Evolutionary conservation across 2,329 filamentous ascomycete species (phyloP).

Genomic region (Fusarium anthophilum): DNA sequence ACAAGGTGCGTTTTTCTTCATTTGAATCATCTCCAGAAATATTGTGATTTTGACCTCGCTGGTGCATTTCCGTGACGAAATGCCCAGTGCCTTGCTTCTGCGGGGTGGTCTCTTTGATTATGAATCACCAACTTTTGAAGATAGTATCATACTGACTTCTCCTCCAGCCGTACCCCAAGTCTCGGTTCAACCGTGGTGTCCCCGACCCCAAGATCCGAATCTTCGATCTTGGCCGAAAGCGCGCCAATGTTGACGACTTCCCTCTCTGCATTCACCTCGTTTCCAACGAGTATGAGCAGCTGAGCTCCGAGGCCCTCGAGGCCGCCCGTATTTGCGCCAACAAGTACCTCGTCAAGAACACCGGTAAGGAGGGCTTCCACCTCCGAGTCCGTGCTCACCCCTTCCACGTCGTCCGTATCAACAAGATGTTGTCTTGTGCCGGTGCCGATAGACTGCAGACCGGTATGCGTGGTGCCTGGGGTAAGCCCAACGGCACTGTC

Average conservation of each 20-base stretch:
- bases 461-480: constrained; percentile 99
- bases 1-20: constrained; percentile 79
- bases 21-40: constrained; percentile 16
- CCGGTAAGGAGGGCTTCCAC: constrained; percentile 79
- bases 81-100: neutral
- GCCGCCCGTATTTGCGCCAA: constrained; percentile 99
- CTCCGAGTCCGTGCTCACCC: constrained; percentile 89
- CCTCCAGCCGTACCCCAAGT: constrained; percentile 93
- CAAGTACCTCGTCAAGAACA: constrained; percentile 86
- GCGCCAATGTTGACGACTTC: constrained; percentile 99
- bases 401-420: constrained; percentile 99
- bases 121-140: neutral
- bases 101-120: neutral
- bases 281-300: constrained; percentile 99
- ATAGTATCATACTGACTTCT: constrained; percentile 28
- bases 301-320: constrained; percentile 99
- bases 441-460: constrained; percentile 99
- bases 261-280: constrained; percentile 98
- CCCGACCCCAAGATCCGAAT: constrained; percentile 87
- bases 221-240: constrained; percentile 99
- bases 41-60: constrained; percentile 10
- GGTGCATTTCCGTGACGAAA: constrained; percentile 20
- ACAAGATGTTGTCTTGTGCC: constrained; percentile 99
- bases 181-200: constrained; percentile 99
- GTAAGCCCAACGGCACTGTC: constrained; percentile 98